Evolutionary conservation across 2,329 filamentous ascomycete genomes (phyloP).

Genomic region (Fusarium sp.): DNA sequence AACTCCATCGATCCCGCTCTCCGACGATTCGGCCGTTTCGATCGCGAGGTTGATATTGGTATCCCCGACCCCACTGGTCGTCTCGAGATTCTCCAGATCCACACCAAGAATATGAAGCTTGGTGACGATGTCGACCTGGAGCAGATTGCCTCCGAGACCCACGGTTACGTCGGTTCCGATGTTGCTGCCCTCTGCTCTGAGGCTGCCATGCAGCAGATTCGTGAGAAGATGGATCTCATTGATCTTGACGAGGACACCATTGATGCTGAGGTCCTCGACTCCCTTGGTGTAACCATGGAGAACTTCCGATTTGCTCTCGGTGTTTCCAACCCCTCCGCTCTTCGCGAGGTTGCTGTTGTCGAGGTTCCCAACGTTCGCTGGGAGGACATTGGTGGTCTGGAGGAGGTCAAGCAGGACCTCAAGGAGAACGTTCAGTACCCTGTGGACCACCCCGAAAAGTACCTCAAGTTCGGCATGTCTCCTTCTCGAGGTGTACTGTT

Average conservation of each 20-base stretch:
- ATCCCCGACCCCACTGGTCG: slow-evolving; percentile 98
- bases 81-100: slow-evolving; percentile 98
- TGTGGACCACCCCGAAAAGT: slow-evolving; percentile 99
- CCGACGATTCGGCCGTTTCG: slow-evolving; percentile 97
- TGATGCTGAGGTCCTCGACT: slow-evolving; percentile 97
- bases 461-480: slow-evolving; percentile 99
- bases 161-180: slow-evolving; percentile 99
- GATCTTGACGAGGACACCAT: slow-evolving; percentile 99
- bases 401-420: slow-evolving; percentile 98
- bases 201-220: slow-evolving; percentile 99
- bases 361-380: slow-evolving; percentile 99
- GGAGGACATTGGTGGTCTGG: slow-evolving; percentile 99
- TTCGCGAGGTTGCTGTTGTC: slow-evolving; percentile 98
- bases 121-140: slow-evolving; percentile 96
- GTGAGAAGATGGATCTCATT: slow-evolving; percentile 99
- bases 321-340: slow-evolving; percentile 97
- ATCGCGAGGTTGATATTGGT: slow-evolving; percentile 98
- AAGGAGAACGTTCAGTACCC: slow-evolving; percentile 99
- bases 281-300: slow-evolving; percentile 98
- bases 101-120: slow-evolving; percentile 99
- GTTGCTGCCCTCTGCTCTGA: slow-evolving; percentile 98
- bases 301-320: slow-evolving; percentile 99
- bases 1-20: slow-evolving; percentile 99
- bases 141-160: slow-evolving; percentile 95
- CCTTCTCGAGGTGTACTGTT: slow-evolving; percentile 98